Base-by-base conservation (phyloP, 352 stramenopile genomes). In the Pythium volutum region DNA sequence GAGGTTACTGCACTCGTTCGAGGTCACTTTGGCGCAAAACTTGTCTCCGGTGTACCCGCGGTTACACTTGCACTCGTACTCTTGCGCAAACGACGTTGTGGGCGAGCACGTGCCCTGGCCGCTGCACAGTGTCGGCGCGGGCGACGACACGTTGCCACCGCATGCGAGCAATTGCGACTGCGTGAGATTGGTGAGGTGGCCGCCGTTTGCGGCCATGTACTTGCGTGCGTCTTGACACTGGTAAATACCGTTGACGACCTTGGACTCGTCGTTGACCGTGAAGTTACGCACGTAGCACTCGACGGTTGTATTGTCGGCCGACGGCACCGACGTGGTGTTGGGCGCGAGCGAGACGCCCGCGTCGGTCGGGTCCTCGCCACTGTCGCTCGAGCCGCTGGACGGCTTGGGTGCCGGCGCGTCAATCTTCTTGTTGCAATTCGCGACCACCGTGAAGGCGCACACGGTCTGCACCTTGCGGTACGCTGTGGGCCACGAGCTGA, bases 41-140 rank as follows among this genome's bases (percentile, higher is more conserved):
- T 84, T 69, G 39, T 72, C 76, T 41, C 64, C 59, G 48, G 81
- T 74, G 65, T 84, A 93, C 33, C 84, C 84, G 42, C 69, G 68
- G 65, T 93, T 88, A 69, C 84, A 93, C 55, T 86, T 79, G 69
- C 84, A 93, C 50, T 75, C 72, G 60, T 91, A 93, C 54, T 87
- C 70, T 51, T 85, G 68, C 15, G 75, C 68, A 38, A 89, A 90
- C 34, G 70, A 41, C 22, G 61, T 68, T 41, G 75, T 75, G 22
- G 82, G 84, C 20, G 78, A 73, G 62, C 81, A 93, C 53, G 81
- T 91, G 31, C 84, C 84, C 42, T 91, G 81, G 25, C 74, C 66
- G 39, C 73, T 89, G 70, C 84, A 93, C 14, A 91, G 75, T 26
- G 74, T 76, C 20, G 55, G 58, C 14, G 52, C 55, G 4, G 75